Evolutionary conservation across 371 early-diverging fungal genomes (phyloP).

Genomic region (Apophysomyces ossiformis): DNA sequence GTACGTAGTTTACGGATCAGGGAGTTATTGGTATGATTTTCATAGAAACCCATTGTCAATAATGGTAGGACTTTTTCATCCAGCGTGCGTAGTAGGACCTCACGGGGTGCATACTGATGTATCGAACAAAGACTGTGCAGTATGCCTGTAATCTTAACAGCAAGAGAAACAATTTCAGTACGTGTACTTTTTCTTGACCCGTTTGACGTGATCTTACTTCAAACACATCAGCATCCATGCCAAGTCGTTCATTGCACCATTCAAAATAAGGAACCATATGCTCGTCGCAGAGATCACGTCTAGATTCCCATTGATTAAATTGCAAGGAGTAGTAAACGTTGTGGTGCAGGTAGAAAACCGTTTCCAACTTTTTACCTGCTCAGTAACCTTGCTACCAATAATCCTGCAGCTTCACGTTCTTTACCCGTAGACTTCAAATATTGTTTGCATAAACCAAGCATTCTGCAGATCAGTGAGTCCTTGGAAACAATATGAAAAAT

Average conservation of each 20-base stretch:
- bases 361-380: slow-evolving; percentile 56
- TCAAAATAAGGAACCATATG: slow-evolving; percentile 61
- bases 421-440: slow-evolving; percentile 73
- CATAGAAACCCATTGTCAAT: slow-evolving; percentile 54
- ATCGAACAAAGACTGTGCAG: slow-evolving; percentile 71
- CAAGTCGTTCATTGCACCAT: slow-evolving; percentile 60
- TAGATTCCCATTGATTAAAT: slow-evolving; percentile 13
- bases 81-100: slow-evolving; percentile 61
- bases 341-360: too few relatives aligned
- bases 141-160: slow-evolving; percentile 56
- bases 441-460: slow-evolving; percentile 56
- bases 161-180: too few relatives aligned
- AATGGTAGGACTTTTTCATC: slow-evolving; percentile 60
- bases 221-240: slow-evolving; percentile 48
- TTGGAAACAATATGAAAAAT: slow-evolving; percentile 9
- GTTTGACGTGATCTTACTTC: slow-evolving; percentile 32
- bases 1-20: slow-evolving; percentile 79
- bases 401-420: slow-evolving; percentile 85
- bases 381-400: slow-evolving; percentile 80
- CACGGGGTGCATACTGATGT: slow-evolving; percentile 73
- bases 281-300: slow-evolving; percentile 53
- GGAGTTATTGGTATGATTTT: slow-evolving; percentile 64
- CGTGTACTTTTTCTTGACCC: not conserved
- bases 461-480: slow-evolving; percentile 55
- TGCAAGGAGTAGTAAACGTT: too few relatives aligned